Conservation (phyloP, 129 eudicot genomes). For the Saussurea involucrata region DNA sequence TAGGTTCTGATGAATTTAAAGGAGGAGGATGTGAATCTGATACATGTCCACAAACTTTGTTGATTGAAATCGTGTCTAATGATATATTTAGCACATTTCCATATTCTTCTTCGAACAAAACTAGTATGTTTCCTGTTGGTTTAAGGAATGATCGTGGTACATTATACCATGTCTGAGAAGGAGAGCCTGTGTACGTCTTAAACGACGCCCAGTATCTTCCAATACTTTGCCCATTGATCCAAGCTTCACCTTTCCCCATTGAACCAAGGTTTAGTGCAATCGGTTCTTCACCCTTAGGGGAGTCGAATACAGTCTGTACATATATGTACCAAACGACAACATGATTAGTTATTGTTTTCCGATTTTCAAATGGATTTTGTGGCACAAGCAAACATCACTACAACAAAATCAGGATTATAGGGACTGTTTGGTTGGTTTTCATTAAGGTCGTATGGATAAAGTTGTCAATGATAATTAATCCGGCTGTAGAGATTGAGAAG, state of each 20-base stretch:
- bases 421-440: too few species aligned
- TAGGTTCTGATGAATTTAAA: constrained; percentile 33
- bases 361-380: neutral
- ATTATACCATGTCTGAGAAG: constrained; percentile 85
- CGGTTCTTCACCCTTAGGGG: constrained; percentile 57
- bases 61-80: constrained; percentile 52
- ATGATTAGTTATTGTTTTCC: neutral
- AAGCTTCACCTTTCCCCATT: constrained; percentile 94
- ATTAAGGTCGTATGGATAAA: too few species aligned
- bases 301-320: constrained; percentile 67
- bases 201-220: constrained; percentile 90
- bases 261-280: constrained; percentile 69
- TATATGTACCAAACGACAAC: neutral
- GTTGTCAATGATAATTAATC: too few species aligned
- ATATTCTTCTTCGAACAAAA: constrained; percentile 72
- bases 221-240: constrained; percentile 89
- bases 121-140: constrained; percentile 54
- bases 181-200: constrained; percentile 44
- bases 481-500: too few species aligned
- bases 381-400: neutral
- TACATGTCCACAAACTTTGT: constrained; percentile 45
- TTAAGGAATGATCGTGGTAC: constrained; percentile 74
- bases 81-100: constrained; percentile 56
- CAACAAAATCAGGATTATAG: too few species aligned
- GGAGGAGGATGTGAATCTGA: constrained; percentile 37